These are phyloP conservation scores for Mycena olivaceomarginata DNA, from an alignment of 768 basidiomycete genomes.

Conservation along the genomic window DNA sequence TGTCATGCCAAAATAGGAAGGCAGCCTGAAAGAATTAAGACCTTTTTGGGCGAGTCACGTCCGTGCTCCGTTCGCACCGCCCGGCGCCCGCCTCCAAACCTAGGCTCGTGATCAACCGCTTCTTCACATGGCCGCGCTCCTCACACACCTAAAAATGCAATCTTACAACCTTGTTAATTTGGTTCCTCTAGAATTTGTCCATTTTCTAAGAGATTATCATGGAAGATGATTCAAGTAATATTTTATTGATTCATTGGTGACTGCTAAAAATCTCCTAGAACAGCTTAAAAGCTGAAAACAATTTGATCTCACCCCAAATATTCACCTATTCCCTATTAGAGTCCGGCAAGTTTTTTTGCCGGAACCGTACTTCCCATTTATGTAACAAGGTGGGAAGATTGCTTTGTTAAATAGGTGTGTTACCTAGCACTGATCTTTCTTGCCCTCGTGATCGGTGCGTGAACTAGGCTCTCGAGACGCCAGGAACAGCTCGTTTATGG, in stretches of 20 bases:
- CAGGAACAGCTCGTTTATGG: constrained; percentile 7
- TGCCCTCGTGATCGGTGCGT: constrained; percentile 14
- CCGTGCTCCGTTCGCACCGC: constrained; percentile 11
- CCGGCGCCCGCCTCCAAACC: constrained; percentile 9
- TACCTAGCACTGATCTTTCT: constrained; percentile 20
- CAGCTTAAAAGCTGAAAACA: constrained; percentile 11
- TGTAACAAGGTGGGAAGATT: constrained; percentile 7
- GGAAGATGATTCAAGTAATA: constrained; percentile 7
- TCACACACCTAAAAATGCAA: constrained; percentile 9
- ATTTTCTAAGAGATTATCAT: constrained; percentile 11
- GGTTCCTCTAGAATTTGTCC: constrained; percentile 1
- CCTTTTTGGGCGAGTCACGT: constrained; percentile 5
- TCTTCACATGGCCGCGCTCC: constrained; percentile 5
- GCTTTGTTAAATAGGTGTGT: constrained; percentile 6
- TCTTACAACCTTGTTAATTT: constrained; percentile 5
- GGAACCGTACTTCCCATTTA: constrained; percentile 8
- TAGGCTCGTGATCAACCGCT: constrained; percentile 13
- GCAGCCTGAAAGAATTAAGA: constrained; percentile 7
- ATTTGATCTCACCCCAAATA: constrained; percentile 7
- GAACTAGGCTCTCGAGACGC: constrained; percentile 4
- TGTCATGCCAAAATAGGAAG: constrained; percentile 4
- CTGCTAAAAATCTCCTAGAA: constrained; percentile 11
- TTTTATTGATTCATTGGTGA: constrained; percentile 11
- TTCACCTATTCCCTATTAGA: constrained; percentile 5
- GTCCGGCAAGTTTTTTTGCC: constrained; percentile 11